A percentile compares a stretch with the other conserved stretches of the same genome.
Evolutionary conservation across 768 basidiomycete genomes (phyloP).

Genomic region (Rossbeevera mucosa): DNA sequence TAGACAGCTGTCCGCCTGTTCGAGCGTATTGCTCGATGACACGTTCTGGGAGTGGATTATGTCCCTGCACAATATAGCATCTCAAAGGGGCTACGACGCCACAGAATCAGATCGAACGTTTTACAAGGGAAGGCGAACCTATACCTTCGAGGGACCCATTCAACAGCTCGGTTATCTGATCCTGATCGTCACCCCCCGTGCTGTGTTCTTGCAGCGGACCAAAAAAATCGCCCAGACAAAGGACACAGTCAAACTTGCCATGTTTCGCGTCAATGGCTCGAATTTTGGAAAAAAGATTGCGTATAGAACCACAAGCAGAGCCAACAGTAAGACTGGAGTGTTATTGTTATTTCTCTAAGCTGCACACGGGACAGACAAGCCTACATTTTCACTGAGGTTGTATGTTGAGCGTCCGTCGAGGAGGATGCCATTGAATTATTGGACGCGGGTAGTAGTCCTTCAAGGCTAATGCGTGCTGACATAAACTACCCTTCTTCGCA

Average conservation of each 20-base stretch:
- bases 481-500: slow-evolving; percentile 14
- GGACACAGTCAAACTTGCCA: slow-evolving; percentile 83
- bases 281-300: slow-evolving; percentile 75
- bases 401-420: slow-evolving; percentile 4
- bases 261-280: slow-evolving; percentile 84
- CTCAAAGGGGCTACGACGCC: slow-evolving; percentile 68
- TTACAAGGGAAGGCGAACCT: slow-evolving; percentile 5
- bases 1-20: slow-evolving; percentile 74
- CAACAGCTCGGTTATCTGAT: slow-evolving; percentile 58
- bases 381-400: slow-evolving; percentile 31
- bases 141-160: slow-evolving; percentile 64
- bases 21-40: slow-evolving; percentile 73
- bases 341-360: slow-evolving; percentile 3
- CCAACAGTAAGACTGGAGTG: slow-evolving; percentile 66
- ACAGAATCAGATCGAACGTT: slow-evolving; percentile 11
- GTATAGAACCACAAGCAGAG: slow-evolving; percentile 69
- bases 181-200: slow-evolving; percentile 34
- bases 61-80: slow-evolving; percentile 91
- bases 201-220: slow-evolving; percentile 43
- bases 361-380: slow-evolving; percentile 1
- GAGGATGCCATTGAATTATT: slow-evolving; percentile 21
- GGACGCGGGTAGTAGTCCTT: not conserved
- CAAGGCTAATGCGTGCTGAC: slow-evolving; percentile 15
- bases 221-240: slow-evolving; percentile 86
- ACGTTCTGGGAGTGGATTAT: slow-evolving; percentile 62